Base-by-base conservation (phyloP, 2,329 filamentous ascomycete genomes). In the Colletotrichum sp. region DNA sequence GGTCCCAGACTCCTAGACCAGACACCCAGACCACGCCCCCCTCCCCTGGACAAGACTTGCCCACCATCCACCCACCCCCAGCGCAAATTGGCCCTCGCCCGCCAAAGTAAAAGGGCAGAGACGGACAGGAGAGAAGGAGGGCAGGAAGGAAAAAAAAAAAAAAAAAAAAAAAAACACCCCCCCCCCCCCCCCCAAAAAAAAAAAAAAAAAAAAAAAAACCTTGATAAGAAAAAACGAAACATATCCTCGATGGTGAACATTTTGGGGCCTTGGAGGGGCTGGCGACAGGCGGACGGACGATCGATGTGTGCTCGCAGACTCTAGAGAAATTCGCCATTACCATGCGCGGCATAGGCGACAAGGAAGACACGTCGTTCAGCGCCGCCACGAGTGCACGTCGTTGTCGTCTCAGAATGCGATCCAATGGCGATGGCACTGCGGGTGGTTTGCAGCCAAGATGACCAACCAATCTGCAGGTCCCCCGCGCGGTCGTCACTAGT, bases 21-120 rank as follows among this genome's bases (percentile, higher is more conserved):
- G 44, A 49, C 44, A 49, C n/a, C 69, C 52, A 57, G 55, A 65
- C 68, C 72, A 68, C 60, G 32, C 30, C 59, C 66, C 55, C 62
- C 68, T 52, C 30, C 67, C 69, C 52, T 26, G 49, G 28, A 36
- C 62, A 62, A 34, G 59, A 62, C 59, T 62, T 28, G 18, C 44
- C 26, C 36, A 44, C 55, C 28, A 49, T 32, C 65, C 55, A 24
- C 72, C 39, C 75, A 30, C 72, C 60, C 71, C 69, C 44, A 65
- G 64, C 69, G 73, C 73, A 73, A 76, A 72, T 76, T 76, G 69
- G 69, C 63, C 55, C 16, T 62, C 59, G 18, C n/a, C 28, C 59
- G 63, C 63, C 52, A 65, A 52, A 71, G 68, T 30, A 21, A 66
- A 73, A 64, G 44, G 6, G 26, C n/a, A 36, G 49, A 26, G n/a